Evolutionary conservation across 2,329 filamentous ascomycete genomes (phyloP).

Genomic region (Aureobasidium pullulans): DNA sequence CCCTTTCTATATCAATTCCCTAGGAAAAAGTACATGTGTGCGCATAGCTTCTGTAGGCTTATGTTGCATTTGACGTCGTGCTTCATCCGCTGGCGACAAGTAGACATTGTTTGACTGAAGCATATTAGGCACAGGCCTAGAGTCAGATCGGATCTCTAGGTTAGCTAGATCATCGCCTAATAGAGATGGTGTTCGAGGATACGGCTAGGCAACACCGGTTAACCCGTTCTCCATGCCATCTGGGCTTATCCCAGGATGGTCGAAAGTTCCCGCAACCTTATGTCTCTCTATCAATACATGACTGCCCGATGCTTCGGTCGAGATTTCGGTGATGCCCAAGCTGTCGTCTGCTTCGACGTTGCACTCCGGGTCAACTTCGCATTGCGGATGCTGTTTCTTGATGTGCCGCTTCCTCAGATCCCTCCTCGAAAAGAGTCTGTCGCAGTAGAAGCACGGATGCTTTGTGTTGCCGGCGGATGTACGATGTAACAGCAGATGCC

Average conservation of each 20-base stretch:
- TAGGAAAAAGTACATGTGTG: constrained; percentile 27
- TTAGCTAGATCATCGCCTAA: neutral
- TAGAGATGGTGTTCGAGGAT: neutral
- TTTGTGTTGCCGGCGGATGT: constrained; percentile 34
- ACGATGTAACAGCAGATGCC: constrained; percentile 34
- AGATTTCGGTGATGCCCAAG: constrained; percentile 3
- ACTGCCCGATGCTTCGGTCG: neutral
- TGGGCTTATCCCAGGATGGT: neutral
- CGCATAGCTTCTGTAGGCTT: constrained; percentile 12
- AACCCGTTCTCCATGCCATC: neutral
- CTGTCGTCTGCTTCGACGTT: neutral
- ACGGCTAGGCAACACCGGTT: neutral
- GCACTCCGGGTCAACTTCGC: neutral
- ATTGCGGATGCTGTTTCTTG: constrained; percentile 34
- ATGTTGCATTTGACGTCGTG: neutral
- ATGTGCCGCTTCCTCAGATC: constrained; percentile 37
- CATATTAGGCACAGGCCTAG: neutral
- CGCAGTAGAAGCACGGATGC: constrained; percentile 20
- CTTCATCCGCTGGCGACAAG: neutral
- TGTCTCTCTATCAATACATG: neutral
- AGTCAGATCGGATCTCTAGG: neutral
- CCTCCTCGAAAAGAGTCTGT: constrained; percentile 31
- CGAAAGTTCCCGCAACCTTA: neutral
- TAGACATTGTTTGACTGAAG: neutral
- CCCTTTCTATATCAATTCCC: constrained; percentile 26